phyloP scores from a whole-genome alignment of 1,139 yeast genomes.

The Wickerhamomyces sp. region DNA sequence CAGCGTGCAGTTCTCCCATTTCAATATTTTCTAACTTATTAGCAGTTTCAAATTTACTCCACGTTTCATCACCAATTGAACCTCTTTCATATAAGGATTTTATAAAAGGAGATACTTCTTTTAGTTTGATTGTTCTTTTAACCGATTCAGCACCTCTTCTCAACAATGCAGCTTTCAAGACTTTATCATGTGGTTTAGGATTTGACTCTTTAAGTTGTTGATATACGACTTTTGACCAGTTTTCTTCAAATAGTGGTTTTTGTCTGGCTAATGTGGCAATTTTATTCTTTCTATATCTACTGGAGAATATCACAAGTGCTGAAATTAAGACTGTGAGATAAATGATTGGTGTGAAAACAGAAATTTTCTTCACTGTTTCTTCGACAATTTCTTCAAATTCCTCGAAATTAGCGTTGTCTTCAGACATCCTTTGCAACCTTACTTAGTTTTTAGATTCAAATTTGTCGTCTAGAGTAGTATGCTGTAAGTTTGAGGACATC shows the following conservation, averaged over 20 bases:
- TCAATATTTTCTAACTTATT: slow-evolving; percentile 72
- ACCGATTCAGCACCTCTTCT: slow-evolving; percentile 95
- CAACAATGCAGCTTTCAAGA: slow-evolving; percentile 79
- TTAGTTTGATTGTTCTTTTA: slow-evolving; percentile 81
- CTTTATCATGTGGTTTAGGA: slow-evolving; percentile 68
- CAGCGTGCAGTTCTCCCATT: slow-evolving; percentile 69
- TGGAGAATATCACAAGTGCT: slow-evolving; percentile 70
- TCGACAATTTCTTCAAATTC: slow-evolving; percentile 1
- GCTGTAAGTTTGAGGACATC: too few species aligned
- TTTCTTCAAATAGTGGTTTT: slow-evolving; percentile 68
- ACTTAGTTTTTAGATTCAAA: too few species aligned
- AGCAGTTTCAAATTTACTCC: slow-evolving; percentile 74
- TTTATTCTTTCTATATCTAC: slow-evolving; percentile 60
- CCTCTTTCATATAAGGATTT: slow-evolving; percentile 78
- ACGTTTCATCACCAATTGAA: slow-evolving; percentile 83
- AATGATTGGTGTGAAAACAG: slow-evolving; percentile 80
- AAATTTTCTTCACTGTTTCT: slow-evolving; percentile 37
- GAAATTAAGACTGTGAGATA: slow-evolving; percentile 70
- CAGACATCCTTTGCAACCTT: slow-evolving; percentile 1
- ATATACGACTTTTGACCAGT: slow-evolving; percentile 62
- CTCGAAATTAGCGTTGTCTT: neutral
- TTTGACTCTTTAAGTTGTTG: slow-evolving; percentile 50
- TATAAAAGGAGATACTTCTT: slow-evolving; percentile 54
- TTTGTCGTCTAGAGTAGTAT: too few species aligned
- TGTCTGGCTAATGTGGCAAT: slow-evolving; percentile 48